A percentile compares a stretch with the other conserved stretches of the same genome.
Conservation (phyloP, 352 stramenopile species). For the Pseudoperonospora humuli region DNA sequence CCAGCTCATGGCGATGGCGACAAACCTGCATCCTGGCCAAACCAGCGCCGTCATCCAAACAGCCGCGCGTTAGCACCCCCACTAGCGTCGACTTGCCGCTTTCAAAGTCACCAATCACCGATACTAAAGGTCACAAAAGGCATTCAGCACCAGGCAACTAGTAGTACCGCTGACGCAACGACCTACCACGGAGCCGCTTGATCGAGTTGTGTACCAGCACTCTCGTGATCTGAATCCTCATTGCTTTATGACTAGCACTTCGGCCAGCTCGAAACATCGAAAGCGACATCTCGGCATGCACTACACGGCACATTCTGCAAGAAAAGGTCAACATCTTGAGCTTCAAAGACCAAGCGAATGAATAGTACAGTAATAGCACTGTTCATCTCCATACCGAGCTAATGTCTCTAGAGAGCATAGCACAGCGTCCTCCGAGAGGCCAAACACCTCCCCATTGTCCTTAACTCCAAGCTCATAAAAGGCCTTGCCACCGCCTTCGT, state of each 20-base stretch:
- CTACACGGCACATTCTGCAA: conserved; percentile 65
- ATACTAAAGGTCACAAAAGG: conserved; percentile 30
- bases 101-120: conserved; percentile 80
- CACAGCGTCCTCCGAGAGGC: conserved; percentile 60
- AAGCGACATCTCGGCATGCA: conserved; percentile 59
- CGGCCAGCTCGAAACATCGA: conserved; percentile 44
- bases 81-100: conserved; percentile 88
- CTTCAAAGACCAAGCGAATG: not conserved
- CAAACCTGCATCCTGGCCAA: conserved; percentile 87
- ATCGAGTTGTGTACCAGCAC: conserved; percentile 44
- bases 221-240: conserved; percentile 39
- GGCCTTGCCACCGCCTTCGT: conserved; percentile 74
- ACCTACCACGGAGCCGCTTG: conserved; percentile 52
- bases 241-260: conserved; percentile 28
- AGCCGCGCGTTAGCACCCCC: conserved; percentile 79
- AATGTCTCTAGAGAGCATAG: conserved; percentile 65
- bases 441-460: conserved; percentile 74
- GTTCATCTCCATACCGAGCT: conserved; percentile 15
- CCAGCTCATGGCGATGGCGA: conserved; percentile 84
- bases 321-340: not conserved
- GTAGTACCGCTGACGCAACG: not conserved
- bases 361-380: not conserved
- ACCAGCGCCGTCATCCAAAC: conserved; percentile 76
- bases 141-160: not conserved
- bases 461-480: conserved; percentile 85